These are phyloP conservation scores for Tricholoma matsutake DNA, from an alignment of 768 basidiomycete species.

Conservation along the genomic window DNA sequence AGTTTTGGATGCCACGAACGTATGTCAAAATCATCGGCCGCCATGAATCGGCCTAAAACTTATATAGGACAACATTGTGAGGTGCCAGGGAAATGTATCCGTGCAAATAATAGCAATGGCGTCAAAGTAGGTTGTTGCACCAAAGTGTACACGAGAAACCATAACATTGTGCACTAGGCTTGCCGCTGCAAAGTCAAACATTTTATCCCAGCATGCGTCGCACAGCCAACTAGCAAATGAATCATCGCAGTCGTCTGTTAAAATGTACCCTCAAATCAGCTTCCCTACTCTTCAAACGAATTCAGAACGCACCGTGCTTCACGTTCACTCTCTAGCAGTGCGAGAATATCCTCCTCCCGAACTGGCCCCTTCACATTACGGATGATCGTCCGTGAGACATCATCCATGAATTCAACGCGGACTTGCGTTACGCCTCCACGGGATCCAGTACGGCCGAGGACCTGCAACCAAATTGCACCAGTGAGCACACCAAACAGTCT, in stretches of 20 bases:
- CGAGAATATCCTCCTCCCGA: slow-evolving; percentile 92
- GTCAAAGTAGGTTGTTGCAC: too few relatives aligned
- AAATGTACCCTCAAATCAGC: not conserved
- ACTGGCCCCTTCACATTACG: slow-evolving; percentile 99
- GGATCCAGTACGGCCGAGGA: slow-evolving; percentile 97
- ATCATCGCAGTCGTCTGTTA: slow-evolving; percentile 36
- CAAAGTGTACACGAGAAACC: too few relatives aligned
- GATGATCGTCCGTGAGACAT: slow-evolving; percentile 92
- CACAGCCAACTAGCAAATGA: not conserved
- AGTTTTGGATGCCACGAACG: too few relatives aligned
- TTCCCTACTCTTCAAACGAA: not conserved
- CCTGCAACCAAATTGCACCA: slow-evolving; percentile 43
- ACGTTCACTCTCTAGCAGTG: slow-evolving; percentile 96
- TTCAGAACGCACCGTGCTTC: slow-evolving; percentile 85
- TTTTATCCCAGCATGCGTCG: not conserved
- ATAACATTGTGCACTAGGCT: too few relatives aligned
- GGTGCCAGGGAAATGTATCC: too few relatives aligned
- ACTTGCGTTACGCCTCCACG: slow-evolving; percentile 99
- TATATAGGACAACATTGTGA: too few relatives aligned
- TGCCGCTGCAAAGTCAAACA: not conserved
- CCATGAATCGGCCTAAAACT: too few relatives aligned
- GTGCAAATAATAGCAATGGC: too few relatives aligned
- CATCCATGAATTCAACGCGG: slow-evolving; percentile 99
- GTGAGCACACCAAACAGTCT: not conserved
- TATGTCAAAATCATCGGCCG: too few relatives aligned